Evolutionary conservation across 805 yeast species (phyloP), one percentile per base, ranked within the genome.

Genomic region (Candida glaebosa): DNA sequence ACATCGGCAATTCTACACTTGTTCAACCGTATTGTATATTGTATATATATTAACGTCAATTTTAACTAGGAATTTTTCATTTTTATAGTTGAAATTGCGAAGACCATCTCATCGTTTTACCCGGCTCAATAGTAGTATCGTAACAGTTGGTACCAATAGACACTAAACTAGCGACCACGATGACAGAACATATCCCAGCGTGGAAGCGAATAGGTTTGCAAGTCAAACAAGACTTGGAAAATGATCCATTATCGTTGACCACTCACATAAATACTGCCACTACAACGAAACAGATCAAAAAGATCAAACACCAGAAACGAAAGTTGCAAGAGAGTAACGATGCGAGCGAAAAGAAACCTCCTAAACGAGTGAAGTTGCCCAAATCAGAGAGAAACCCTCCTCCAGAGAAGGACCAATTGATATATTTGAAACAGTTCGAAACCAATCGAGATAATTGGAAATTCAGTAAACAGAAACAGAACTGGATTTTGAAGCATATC

Each of bases 381-480:
- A 86, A 84, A 56, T 56, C 61, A 18, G 84, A 84, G 53, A 73
- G 87, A 40, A 68, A 71, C 1, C 82, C 87, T 1, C 85, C 88
- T 1, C 89, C 88, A 25, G 91, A 83, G 48, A 80, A 76, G 47
- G 95, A 86, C 52, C 93, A 86, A 57, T 67, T 82, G 26, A 76
- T 66, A 0, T 86, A 86, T 54, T 61, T 86, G 50, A 72, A 76
- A 43, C 81, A 75, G 40, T 87, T 72, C 53, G 57, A 64, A 3
- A 70, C 73, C 9, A 87, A 83, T 47, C 65, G 61, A 44, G 77
- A 64, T 0, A 69, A 73, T 44, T 87, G 95, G 95, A 87, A 87
- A 66, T 87, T 87, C 59, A 82, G 88, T 44, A 87, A 87, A 54
- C 90, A 82, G 67, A 86, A 87, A 49, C 95, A 87, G 61, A 86